Conservation (phyloP, 2,329 filamentous ascomycete species). For the Ciborinia camelliae region DNA sequence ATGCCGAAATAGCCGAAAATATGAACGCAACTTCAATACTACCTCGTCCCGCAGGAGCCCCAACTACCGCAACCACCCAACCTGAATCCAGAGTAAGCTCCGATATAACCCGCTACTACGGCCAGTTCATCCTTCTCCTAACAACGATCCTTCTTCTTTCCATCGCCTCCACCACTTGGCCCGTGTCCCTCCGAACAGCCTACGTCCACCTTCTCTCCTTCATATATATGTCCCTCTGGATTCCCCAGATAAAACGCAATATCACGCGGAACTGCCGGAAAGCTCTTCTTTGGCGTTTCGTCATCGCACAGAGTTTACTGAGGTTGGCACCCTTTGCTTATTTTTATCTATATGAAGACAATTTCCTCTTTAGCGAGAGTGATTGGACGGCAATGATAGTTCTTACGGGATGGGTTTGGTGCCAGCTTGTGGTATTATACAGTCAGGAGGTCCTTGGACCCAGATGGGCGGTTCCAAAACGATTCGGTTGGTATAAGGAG, state of each 20-base stretch:
- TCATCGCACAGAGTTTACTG: constrained; percentile 75
- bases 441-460: constrained; percentile 84
- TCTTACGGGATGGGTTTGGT: constrained; percentile 77
- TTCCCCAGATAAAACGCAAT: constrained; percentile 89
- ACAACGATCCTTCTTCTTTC: constrained; percentile 56
- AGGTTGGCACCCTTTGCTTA: constrained; percentile 80
- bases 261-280: constrained; percentile 85
- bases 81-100: constrained; percentile 26
- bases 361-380: constrained; percentile 73
- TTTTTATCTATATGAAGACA: constrained; percentile 74
- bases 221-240: constrained; percentile 84
- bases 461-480: constrained; percentile 73
- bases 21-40: constrained; percentile 31
- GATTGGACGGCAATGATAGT: constrained; percentile 63
- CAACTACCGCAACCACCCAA: constrained; percentile 33
- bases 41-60: constrained; percentile 26
- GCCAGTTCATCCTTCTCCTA: constrained; percentile 55
- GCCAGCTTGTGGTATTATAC: constrained; percentile 75
- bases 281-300: constrained; percentile 87
- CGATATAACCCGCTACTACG: constrained; percentile 54
- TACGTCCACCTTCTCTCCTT: constrained; percentile 65
- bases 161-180: constrained; percentile 60
- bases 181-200: constrained; percentile 49
- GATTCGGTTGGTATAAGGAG: constrained; percentile 56
- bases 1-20: constrained; percentile 53